A percentile compares a stretch with the other conserved stretches of the same genome.
Conservation (phyloP, 805 yeast genomes). For the Candida broadrunensis region DNA sequence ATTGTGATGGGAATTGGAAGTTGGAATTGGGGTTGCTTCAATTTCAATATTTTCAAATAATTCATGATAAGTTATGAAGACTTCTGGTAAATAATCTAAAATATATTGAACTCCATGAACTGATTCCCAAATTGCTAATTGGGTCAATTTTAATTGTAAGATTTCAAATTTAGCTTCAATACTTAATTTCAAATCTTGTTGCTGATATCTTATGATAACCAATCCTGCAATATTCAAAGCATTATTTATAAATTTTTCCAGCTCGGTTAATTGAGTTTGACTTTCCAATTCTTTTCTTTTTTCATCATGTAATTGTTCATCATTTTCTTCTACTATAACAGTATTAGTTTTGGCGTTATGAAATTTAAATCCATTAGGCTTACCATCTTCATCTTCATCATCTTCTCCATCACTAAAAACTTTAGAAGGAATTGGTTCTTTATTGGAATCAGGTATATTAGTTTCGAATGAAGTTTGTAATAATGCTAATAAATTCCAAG, state of each 20-base stretch:
- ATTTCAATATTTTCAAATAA: conserved; percentile 37
- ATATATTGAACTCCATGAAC: conserved; percentile 56
- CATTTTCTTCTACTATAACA: background rate
- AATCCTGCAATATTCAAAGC: conserved; percentile 45
- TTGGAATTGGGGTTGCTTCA: conserved; percentile 5
- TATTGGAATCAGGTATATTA: conserved; percentile 11
- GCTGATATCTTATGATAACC: conserved; percentile 25
- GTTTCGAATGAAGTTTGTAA: conserved; percentile 62
- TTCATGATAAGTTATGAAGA: conserved; percentile 56
- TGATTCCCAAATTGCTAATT: conserved; percentile 64
- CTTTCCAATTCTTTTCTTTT: background rate
- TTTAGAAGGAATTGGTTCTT: conserved; percentile 2
- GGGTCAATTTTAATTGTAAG: conserved; percentile 71
- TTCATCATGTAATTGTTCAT: background rate
- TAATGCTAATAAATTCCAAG: conserved; percentile 67
- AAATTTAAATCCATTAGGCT: background rate
- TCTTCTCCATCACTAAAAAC: background rate
- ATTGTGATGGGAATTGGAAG: background rate
- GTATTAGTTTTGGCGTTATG: background rate
- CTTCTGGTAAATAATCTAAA: conserved; percentile 61
- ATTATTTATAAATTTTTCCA: conserved; percentile 55
- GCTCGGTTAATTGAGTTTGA: conserved; percentile 28
- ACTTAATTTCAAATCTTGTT: conserved; percentile 20
- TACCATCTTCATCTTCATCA: background rate
- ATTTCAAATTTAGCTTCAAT: conserved; percentile 44